Evolutionary conservation across 495 filamentous ascomycete species (phyloP), one percentile per base, ranked within the genome.

Genomic region (Hyaloscypha finlandica): DNA sequence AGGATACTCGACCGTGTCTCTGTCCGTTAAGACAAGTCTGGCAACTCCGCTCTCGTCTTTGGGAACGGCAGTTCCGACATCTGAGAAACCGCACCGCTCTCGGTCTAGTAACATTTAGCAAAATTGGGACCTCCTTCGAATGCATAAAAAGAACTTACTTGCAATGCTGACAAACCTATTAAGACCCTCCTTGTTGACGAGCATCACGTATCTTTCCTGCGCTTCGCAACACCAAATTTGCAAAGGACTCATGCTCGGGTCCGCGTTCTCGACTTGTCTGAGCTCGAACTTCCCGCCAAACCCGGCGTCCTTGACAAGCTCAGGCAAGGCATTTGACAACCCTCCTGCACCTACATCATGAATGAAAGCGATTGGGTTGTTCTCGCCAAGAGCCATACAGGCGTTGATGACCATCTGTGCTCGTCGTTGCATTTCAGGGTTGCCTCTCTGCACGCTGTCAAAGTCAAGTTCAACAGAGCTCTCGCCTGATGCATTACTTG

Each of bases 341-440:
- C 95, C 95, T 73, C 95, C 95, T 37, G 95, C 96, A 62, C 95
- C 95, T 57, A 99, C 94, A 72, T 98, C 95, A 74, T 99, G 95
- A 73, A 99, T 97, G 78, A 97, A 93, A 63, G 89, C 88, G 64
- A 99, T 98, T 0, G 95, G 95, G 74, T 91, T 97, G 54, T 90
- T 79, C 2, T 86, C 80, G 12, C 94, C 94, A 76, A 97, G 83
- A 2, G 93, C 88, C 32, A 89, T 85, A 79, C 95, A 99, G 2
- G 91, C 87, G 77, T 97, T 93, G 79, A 99, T 98, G 48, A 98
- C 95, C 83, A 95, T 93, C 75, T 99, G 95, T 5, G 93, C 96
- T 72, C 95, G 85, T 22, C 95, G 86, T 76, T 99, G 92, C 75
- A 97, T 92, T 79, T 99, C 95, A 6, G 95, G 92, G 70, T 99